phyloP scores from a whole-genome alignment of 2,329 filamentous ascomycete species.

The Calonectria pseudoreteaudii region DNA sequence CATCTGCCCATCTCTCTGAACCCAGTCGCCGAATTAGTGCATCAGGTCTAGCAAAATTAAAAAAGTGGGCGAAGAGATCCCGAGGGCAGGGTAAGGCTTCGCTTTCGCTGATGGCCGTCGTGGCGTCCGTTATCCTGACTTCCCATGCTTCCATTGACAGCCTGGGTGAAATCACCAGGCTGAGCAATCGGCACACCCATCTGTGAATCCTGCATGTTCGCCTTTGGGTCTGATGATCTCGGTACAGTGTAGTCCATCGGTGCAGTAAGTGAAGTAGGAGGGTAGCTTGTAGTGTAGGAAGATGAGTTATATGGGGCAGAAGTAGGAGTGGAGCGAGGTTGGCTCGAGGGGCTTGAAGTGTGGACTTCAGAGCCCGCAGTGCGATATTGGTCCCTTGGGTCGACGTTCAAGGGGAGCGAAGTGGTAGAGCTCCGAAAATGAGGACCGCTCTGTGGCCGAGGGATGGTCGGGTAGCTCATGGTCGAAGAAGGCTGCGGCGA shows the following conservation, averaged over 20 bases:
- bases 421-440: conserved; percentile 63
- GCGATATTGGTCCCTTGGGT: conserved; percentile 60
- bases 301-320: conserved; percentile 56
- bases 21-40: background rate
- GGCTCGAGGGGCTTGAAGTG: conserved; percentile 23
- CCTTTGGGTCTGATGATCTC: conserved; percentile 40
- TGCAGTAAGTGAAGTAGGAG: conserved; percentile 65
- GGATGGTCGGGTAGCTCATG: conserved; percentile 61
- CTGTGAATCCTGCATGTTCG: conserved; percentile 60
- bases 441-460: conserved; percentile 57
- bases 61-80: conserved; percentile 22
- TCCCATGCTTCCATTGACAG: conserved; percentile 53
- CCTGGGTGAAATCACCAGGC: conserved; percentile 64
- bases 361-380: conserved; percentile 41
- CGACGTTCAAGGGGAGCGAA: conserved; percentile 58
- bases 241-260: conserved; percentile 61
- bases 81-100: conserved; percentile 48
- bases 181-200: conserved; percentile 67
- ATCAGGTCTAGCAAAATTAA: background rate
- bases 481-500: conserved; percentile 62
- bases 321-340: conserved; percentile 43
- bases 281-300: conserved; percentile 63
- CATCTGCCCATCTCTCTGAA: background rate
- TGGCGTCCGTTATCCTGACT: conserved; percentile 23
- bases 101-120: conserved; percentile 50